A percentile compares a stretch with the other conserved stretches of the same genome.
phyloP scores from a whole-genome alignment of 352 stramenopile species.

The Blastocystis sp. region DNA sequence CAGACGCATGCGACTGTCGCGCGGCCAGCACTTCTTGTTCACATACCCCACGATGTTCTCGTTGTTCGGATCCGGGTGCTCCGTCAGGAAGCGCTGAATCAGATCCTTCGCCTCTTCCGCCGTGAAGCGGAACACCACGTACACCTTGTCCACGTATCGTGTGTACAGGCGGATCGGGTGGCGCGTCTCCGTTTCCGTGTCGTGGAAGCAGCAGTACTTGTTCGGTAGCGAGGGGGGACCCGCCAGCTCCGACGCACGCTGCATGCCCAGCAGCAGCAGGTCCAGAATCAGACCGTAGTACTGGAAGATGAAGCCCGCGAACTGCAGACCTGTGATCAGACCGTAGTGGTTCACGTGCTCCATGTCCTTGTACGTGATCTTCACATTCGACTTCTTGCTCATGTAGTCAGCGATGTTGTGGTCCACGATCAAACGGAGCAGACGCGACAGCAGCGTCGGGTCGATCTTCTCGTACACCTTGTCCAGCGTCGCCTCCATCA shows the following conservation, averaged over 20 bases:
- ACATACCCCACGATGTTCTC: conserved; percentile 99
- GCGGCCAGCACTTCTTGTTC: conserved; percentile 99
- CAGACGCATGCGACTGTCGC: conserved; percentile 94
- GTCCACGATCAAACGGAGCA: conserved; percentile 94
- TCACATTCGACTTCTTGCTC: conserved; percentile 98
- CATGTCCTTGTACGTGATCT: conserved; percentile 93
- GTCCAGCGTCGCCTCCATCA: conserved; percentile 94
- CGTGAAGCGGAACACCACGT: conserved; percentile 96
- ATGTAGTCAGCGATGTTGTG: conserved; percentile 99
- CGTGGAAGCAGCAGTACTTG: conserved; percentile 93
- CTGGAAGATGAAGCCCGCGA: conserved; percentile 89
- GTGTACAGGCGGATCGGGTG: conserved; percentile 99
- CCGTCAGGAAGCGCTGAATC: conserved; percentile 90
- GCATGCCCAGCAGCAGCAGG: conserved; percentile 89
- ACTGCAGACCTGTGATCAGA: conserved; percentile 92
- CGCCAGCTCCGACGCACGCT: conserved; percentile 90
- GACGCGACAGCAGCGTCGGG: conserved; percentile 89
- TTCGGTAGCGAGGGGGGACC: conserved; percentile 90
- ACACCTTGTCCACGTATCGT: conserved; percentile 97
- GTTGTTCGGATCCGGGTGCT: conserved; percentile 99
- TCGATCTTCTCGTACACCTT: conserved; percentile 99
- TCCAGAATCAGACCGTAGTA: conserved; percentile 98
- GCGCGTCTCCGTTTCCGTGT: conserved; percentile 86
- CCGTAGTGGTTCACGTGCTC: conserved; percentile 99
- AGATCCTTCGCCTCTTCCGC: conserved; percentile 91